Percentiles rank a stretch among this genome's conserved stretches.
Evolutionary conservation across 371 early-diverging fungal genomes (phyloP).

Genomic region (Apophysomyces sp.): DNA sequence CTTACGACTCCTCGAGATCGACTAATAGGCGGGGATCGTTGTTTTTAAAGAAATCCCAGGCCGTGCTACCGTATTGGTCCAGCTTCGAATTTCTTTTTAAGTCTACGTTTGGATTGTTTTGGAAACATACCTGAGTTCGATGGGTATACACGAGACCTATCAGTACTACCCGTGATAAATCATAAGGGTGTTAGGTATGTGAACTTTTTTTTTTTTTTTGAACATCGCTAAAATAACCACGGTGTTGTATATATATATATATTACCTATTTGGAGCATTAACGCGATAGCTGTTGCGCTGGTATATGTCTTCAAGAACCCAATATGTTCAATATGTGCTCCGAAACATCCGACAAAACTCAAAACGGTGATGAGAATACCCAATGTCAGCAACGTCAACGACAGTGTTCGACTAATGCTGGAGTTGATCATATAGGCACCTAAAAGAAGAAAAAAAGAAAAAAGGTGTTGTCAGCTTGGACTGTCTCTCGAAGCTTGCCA

Average conservation of each 20-base stretch:
- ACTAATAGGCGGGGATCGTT: constrained; percentile 24
- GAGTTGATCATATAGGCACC: constrained; percentile 41
- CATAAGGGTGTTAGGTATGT: neutral
- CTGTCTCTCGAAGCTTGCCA: neutral
- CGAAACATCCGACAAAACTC: constrained; percentile 38
- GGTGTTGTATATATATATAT: no score
- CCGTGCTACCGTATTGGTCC: constrained; percentile 25
- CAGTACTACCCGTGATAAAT: constrained; percentile 4
- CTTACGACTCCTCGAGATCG: constrained; percentile 31
- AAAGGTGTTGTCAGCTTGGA: neutral
- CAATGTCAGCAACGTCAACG: constrained; percentile 15
- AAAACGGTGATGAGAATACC: constrained; percentile 24
- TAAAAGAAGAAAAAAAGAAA: constrained; percentile 1
- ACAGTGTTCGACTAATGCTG: constrained; percentile 20
- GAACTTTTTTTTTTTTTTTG: neutral
- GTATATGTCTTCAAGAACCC: constrained; percentile 35
- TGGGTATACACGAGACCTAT: constrained; percentile 9
- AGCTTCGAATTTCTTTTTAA: constrained; percentile 7
- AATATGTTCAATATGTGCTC: constrained; percentile 32
- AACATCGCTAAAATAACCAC: neutral
- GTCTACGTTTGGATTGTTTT: neutral
- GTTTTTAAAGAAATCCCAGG: constrained; percentile 30
- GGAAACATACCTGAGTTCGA: constrained; percentile 3
- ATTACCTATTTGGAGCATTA: constrained; percentile 30
- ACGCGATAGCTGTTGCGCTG: constrained; percentile 25